Base-by-base conservation (phyloP, 139 green algal species). In the Closterium sp. region DNA sequence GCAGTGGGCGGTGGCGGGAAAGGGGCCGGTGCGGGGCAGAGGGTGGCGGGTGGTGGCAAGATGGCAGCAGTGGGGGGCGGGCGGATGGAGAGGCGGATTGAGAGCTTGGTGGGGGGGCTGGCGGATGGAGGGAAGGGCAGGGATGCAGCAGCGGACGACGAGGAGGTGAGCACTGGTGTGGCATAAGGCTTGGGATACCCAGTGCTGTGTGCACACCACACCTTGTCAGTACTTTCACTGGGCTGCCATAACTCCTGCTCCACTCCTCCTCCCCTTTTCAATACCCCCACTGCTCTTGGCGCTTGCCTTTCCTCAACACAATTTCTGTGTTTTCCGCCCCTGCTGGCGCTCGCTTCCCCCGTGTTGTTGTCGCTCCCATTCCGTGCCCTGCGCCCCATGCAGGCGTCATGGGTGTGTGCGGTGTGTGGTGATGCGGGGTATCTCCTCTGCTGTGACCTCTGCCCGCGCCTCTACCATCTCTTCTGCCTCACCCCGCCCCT, bases 361-460 rank as follows among this genome's bases (percentile, higher is more conserved):
- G n/a, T n/a, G n/a, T n/a, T n/a, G n/a, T n/a, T n/a, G n/a, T n/a
- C n/a, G n/a, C n/a, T n/a, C n/a, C n/a, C n/a, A n/a, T n/a, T n/a
- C n/a, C n/a, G n/a, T n/a, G n/a, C n/a, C n/a, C n/a, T n/a, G n/a
- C n/a, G n/a, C n/a, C n/a, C n/a, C n/a, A n/a, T n/a, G n/a, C n/a
- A n/a, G n/a, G 55, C 55, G 55, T 76, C 85, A 2, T 89, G 85
- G 85, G 34, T 55, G 34, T 92, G 89, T 90, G 84, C 84, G 23
- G 81, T 38, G n/a, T 92, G 89, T 35, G 35, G 36, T 21, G 35
- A 91, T 33, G 89, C 28, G 1, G 89, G 89, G 28, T 90, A 84
- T n/a, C 28, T 92, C 21, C 31, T 92, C 31, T 92, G 90, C 90
- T 92, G 90, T 33, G 90, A 92, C 34, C 34, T 33, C 30, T 92